Conservation (phyloP, 495 filamentous ascomycete species). For the Penicillium bialowiezense region DNA sequence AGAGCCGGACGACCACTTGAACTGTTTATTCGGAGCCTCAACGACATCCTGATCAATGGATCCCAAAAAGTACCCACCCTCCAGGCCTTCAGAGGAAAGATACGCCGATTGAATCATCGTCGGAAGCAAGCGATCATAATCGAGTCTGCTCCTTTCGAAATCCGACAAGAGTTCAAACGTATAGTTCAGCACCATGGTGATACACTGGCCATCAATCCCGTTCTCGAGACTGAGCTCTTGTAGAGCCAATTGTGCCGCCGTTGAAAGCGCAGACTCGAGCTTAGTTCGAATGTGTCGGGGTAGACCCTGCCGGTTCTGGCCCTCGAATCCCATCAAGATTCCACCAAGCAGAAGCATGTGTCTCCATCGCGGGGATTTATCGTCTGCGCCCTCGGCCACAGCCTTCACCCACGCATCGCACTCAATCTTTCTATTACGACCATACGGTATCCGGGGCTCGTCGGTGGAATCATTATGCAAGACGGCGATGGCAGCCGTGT, state of each 20-base stretch:
- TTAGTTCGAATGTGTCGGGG: slow-evolving; percentile 61
- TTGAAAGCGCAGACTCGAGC: slow-evolving; percentile 73
- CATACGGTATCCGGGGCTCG: slow-evolving; percentile 35
- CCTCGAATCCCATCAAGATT: slow-evolving; percentile 77
- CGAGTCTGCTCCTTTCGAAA: slow-evolving; percentile 50
- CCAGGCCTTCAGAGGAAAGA: slow-evolving; percentile 69
- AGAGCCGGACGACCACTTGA: slow-evolving; percentile 68
- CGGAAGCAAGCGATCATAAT: slow-evolving; percentile 76
- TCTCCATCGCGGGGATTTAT: slow-evolving; percentile 81
- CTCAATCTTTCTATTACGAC: slow-evolving; percentile 47
- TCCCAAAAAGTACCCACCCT: slow-evolving; percentile 77
- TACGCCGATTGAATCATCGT: slow-evolving; percentile 66
- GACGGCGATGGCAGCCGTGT: slow-evolving; percentile 71
- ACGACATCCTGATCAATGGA: slow-evolving; percentile 74
- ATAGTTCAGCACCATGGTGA: slow-evolving; percentile 75
- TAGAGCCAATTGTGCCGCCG: slow-evolving; percentile 74
- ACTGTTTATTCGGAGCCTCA: slow-evolving; percentile 57
- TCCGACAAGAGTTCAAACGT: slow-evolving; percentile 73
- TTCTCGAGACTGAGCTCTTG: slow-evolving; percentile 47
- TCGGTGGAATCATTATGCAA: slow-evolving; percentile 52
- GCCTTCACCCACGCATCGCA: slow-evolving; percentile 81
- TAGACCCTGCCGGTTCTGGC: slow-evolving; percentile 61
- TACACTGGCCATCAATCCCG: slow-evolving; percentile 57
- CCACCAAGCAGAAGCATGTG: slow-evolving; percentile 80
- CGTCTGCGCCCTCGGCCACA: slow-evolving; percentile 79